Base-by-base conservation (phyloP, 2,329 filamentous ascomycete species). In the Calonectria fujianensis region DNA sequence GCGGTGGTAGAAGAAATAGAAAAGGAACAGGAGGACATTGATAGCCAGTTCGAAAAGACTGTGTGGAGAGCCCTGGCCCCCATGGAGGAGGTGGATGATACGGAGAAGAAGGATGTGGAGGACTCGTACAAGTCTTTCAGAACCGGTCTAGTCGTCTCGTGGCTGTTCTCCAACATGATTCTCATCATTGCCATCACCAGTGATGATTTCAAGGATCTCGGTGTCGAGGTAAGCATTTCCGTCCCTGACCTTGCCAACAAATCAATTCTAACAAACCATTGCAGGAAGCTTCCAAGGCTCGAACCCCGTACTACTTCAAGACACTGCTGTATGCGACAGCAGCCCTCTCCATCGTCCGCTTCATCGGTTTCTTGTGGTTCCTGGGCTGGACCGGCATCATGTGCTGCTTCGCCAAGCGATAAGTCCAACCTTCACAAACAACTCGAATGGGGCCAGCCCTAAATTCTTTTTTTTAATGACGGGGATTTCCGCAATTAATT, bases 101-200 rank as follows among this genome's bases (percentile, higher is more conserved):
- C 76, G 0, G 78, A 80, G 14, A 77, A 77, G 77, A 80, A 77
- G 70, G 78, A 80, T 1, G 75, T 76, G 0, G 78, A 80, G 39
- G 78, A 80, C 48, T 79, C 77, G 0, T 80, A 80, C 59, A 80
- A 80, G 54, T 80, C 78, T 29, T 80, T 80, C 74, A 69, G 78
- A 76, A 80, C 78, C 2, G 78, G 78, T 24, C 73, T 80, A 8
- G 78, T 80, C 16, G 76, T 80, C 69, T 74, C 80, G 1, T 80
- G 78, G 78, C 20, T 80, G 45, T 76, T 80, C 3, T 80, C 78
- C n/a, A 80, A 80, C 59, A 76, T 80, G 57, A 74, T 80, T 61
- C 74, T 80, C 11, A 80, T 80, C 48, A 74, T 79, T 20, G 74
- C 74, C n/a, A 75, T 80, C 18, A 80, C 78, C 37, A 80, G 77